A percentile compares a stretch with the other conserved stretches of the same genome.
Conservation (phyloP, 495 filamentous ascomycete species). For the Penicillium diatomitis region DNA sequence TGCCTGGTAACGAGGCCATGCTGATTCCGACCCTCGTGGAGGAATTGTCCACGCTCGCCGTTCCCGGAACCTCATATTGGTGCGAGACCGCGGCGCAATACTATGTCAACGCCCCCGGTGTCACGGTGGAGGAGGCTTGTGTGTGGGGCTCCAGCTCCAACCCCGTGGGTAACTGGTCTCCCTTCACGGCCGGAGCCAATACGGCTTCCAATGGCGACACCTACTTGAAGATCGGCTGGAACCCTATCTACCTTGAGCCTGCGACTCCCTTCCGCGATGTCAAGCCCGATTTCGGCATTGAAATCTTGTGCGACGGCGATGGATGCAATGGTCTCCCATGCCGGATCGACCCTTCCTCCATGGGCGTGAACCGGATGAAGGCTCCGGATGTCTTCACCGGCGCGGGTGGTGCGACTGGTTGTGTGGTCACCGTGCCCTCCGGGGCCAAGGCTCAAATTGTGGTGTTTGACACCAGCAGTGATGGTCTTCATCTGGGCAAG, state of each 20-base stretch:
- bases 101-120: slow-evolving; percentile 73
- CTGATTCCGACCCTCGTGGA: slow-evolving; percentile 66
- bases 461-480: slow-evolving; percentile 42
- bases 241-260: slow-evolving; percentile 61
- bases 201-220: slow-evolving; percentile 54
- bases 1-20: slow-evolving; percentile 86
- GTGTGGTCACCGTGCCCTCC: slow-evolving; percentile 67
- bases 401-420: slow-evolving; percentile 65
- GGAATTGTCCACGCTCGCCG: slow-evolving; percentile 48
- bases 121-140: slow-evolving; percentile 50
- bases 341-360: slow-evolving; percentile 56
- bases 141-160: slow-evolving; percentile 58
- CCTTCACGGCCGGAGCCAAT: slow-evolving; percentile 73
- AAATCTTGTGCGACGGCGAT: slow-evolving; percentile 57
- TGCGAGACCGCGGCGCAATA: slow-evolving; percentile 66
- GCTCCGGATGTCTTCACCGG: slow-evolving; percentile 40
- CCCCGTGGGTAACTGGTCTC: slow-evolving; percentile 70
- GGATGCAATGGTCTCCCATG: slow-evolving; percentile 69
- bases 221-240: slow-evolving; percentile 71
- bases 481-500: not conserved
- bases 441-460: slow-evolving; percentile 61
- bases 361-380: slow-evolving; percentile 52
- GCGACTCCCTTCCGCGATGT: slow-evolving; percentile 47
- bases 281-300: slow-evolving; percentile 58
- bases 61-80: slow-evolving; percentile 67